These are phyloP conservation scores for Macrophomina phaseolina DNA, from an alignment of 2,329 filamentous ascomycete genomes.

Conservation along the genomic window DNA sequence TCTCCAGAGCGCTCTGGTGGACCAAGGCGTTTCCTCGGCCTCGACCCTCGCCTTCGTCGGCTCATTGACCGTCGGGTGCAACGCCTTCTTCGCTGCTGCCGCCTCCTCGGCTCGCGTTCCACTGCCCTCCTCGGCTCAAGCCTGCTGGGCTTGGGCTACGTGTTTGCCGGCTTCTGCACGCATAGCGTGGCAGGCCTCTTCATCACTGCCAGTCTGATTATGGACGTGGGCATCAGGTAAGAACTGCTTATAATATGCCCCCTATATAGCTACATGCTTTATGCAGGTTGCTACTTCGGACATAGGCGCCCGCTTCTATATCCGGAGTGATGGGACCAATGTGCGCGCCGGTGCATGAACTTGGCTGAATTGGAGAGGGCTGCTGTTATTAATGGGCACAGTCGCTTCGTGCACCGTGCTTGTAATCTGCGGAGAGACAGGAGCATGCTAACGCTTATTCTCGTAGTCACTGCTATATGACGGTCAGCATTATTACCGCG, in stretches of 20 bases:
- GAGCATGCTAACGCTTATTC: conserved; percentile 13
- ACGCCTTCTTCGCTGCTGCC: conserved; percentile 60
- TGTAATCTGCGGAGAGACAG: conserved; percentile 12
- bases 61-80: conserved; percentile 57
- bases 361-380: neutral
- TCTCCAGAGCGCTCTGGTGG: conserved; percentile 62
- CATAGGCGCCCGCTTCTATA: conserved; percentile 8
- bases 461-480: conserved; percentile 22
- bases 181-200: conserved; percentile 56
- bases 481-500: conserved; percentile 39
- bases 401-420: conserved; percentile 19
- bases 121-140: conserved; percentile 57
- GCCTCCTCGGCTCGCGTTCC: conserved; percentile 58
- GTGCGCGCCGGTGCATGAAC: conserved; percentile 14
- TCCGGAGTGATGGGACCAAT: conserved; percentile 15
- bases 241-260: conserved; percentile 3
- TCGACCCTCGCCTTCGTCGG: conserved; percentile 66
- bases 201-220: conserved; percentile 54
- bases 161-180: conserved; percentile 55
- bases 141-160: conserved; percentile 57
- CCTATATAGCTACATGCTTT: conserved; percentile 9
- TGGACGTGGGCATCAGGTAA: conserved; percentile 49
- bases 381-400: conserved; percentile 13
- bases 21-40: conserved; percentile 54
- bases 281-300: conserved; percentile 21